Evolutionary conservation across 2,329 filamentous ascomycete genomes (phyloP).

Genomic region (Thyridium curvatum): DNA sequence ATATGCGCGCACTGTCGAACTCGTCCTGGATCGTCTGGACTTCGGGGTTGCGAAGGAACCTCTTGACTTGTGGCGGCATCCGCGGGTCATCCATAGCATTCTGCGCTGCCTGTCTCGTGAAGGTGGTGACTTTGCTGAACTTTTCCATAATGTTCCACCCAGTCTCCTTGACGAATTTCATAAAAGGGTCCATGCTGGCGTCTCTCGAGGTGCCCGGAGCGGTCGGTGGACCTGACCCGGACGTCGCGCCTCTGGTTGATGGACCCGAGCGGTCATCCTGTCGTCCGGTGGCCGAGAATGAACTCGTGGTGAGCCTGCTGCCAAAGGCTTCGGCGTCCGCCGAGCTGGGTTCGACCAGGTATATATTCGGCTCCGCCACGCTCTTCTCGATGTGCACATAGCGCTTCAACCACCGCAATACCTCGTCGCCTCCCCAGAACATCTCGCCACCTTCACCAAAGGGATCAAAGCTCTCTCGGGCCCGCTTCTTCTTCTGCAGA

Average conservation of each 20-base stretch:
- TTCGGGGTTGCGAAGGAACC: constrained; percentile 83
- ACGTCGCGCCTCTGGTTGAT: constrained; percentile 17
- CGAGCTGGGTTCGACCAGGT: constrained; percentile 78
- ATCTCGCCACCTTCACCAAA: constrained; percentile 80
- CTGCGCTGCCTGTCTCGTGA: constrained; percentile 85
- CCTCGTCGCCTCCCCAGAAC: constrained; percentile 98
- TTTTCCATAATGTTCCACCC: constrained; percentile 96
- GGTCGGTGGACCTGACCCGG: constrained; percentile 12
- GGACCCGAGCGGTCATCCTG: constrained; percentile 26
- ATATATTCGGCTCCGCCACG: constrained; percentile 81
- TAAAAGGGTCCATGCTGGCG: constrained; percentile 83
- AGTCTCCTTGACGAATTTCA: constrained; percentile 89
- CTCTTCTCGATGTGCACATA: constrained; percentile 82
- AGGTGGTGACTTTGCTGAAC: constrained; percentile 94
- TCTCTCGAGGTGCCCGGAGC: constrained; percentile 38
- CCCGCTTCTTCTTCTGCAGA: constrained; percentile 80
- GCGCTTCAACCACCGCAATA: constrained; percentile 80
- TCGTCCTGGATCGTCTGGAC: constrained; percentile 94
- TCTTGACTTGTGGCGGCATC: constrained; percentile 79
- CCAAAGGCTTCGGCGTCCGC: constrained; percentile 78
- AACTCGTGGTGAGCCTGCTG: constrained; percentile 45
- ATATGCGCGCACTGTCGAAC: constrained; percentile 92
- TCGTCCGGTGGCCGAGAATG: constrained; percentile 34
- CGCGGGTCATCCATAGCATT: constrained; percentile 89
- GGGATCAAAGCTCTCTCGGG: constrained; percentile 81